Percentiles rank a stretch among this genome's conserved stretches.
phyloP scores from a whole-genome alignment of 176 grass and related monocot species.

The Miscanthus lutarioriparius region DNA sequence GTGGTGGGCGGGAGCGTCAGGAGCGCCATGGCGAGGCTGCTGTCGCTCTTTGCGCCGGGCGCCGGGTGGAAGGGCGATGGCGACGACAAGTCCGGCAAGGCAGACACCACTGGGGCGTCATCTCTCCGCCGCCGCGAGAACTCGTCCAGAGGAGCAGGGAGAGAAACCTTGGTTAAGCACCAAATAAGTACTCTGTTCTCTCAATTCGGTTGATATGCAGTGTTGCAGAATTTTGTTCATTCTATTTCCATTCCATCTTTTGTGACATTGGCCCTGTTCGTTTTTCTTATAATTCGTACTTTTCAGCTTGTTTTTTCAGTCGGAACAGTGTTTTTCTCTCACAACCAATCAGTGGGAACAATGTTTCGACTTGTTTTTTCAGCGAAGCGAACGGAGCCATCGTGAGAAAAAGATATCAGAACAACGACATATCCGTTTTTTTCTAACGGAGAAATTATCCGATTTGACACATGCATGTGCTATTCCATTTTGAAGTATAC shows the following conservation, averaged over 20 bases:
- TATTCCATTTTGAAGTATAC: too few relatives aligned
- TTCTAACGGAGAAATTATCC: background rate
- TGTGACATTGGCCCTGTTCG: too few relatives aligned
- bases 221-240: background rate
- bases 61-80: constrained; percentile 29
- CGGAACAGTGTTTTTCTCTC: too few relatives aligned
- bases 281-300: too few relatives aligned
- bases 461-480: too few relatives aligned
- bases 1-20: constrained; percentile 7
- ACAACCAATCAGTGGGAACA: too few relatives aligned
- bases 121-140: constrained; percentile 23
- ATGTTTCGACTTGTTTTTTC: too few relatives aligned
- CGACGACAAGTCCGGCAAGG: constrained; percentile 20
- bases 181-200: too few relatives aligned
- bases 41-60: constrained; percentile 38
- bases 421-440: background rate
- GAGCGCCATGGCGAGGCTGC: constrained; percentile 32
- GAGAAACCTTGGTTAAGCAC: background rate
- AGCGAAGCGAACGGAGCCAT: too few relatives aligned
- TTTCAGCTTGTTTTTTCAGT: too few relatives aligned
- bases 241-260: background rate
- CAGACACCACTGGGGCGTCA: background rate
- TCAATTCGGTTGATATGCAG: background rate
- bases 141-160: constrained; percentile 8
- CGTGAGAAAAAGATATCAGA: background rate